Conservation (phyloP, 257 asterid genomes). For the Echites panduratus region DNA sequence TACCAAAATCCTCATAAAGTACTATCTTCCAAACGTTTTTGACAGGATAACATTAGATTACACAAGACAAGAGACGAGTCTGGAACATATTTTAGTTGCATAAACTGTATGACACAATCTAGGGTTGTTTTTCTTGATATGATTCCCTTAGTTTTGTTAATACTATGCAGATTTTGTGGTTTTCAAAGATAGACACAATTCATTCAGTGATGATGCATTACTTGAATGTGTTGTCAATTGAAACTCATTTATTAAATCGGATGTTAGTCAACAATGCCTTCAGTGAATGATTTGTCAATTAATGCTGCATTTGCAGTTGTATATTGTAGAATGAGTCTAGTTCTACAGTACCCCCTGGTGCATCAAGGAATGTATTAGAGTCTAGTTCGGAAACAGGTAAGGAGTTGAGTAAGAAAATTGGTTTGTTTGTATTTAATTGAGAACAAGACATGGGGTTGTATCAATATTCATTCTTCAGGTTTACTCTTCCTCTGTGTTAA, state of each 20-base stretch:
- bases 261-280: not conserved
- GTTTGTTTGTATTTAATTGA: not conserved
- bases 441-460: not conserved
- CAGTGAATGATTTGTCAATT: not conserved
- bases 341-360: too few species aligned
- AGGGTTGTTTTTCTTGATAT: not conserved
- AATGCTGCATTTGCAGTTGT: not conserved
- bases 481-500: too few species aligned
- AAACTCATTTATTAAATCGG: not conserved
- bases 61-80: too few species aligned
- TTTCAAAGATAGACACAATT: too few species aligned
- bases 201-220: too few species aligned
- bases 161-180: too few species aligned
- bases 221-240: not conserved
- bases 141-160: not conserved
- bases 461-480: not conserved
- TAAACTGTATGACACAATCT: not conserved
- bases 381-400: not conserved
- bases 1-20: not conserved
- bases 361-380: too few species aligned
- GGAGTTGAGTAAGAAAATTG: not conserved
- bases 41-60: too few species aligned
- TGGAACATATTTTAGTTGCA: too few species aligned
- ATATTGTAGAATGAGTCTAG: not conserved
- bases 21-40: not conserved